Percentiles rank a stretch among this genome's conserved stretches.
phyloP scores from a whole-genome alignment of 768 basidiomycete species.

The Amyloporia xantha region DNA sequence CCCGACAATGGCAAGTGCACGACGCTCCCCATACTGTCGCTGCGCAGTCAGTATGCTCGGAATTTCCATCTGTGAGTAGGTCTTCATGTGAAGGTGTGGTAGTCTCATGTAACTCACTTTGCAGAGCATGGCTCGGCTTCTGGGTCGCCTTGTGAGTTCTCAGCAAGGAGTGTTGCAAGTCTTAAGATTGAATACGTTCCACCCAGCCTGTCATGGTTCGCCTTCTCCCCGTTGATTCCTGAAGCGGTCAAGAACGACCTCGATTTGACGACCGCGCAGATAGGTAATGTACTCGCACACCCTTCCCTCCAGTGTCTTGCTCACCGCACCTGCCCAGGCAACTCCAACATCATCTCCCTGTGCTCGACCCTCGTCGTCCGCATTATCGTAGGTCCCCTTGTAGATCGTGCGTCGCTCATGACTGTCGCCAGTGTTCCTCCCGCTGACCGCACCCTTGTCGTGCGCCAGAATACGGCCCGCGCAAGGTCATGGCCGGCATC shows the following conservation, averaged over 20 bases:
- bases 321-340: slow-evolving; percentile 21
- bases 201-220: slow-evolving; percentile 39
- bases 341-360: slow-evolving; percentile 44
- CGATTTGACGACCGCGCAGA: slow-evolving; percentile 37
- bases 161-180: slow-evolving; percentile 12
- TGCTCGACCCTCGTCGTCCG: slow-evolving; percentile 45
- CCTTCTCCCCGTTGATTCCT: slow-evolving; percentile 54
- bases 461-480: slow-evolving; percentile 34
- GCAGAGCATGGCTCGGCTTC: slow-evolving; percentile 35
- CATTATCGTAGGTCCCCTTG: slow-evolving; percentile 41
- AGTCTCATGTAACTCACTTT: too few relatives aligned
- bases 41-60: slow-evolving; percentile 39
- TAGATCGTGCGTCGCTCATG: slow-evolving; percentile 28
- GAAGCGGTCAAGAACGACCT: slow-evolving; percentile 50
- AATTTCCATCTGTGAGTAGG: slow-evolving; percentile 43
- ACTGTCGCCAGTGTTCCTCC: neutral
- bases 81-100: too few relatives aligned
- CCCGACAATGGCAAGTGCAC: slow-evolving; percentile 45
- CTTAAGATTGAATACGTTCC: slow-evolving; percentile 3
- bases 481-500: slow-evolving; percentile 48
- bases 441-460: slow-evolving; percentile 10
- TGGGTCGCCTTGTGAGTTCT: slow-evolving; percentile 39
- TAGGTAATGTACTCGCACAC: slow-evolving; percentile 23
- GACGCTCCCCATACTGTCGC: slow-evolving; percentile 45
- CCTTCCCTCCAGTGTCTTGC: neutral